Evolutionary conservation across 352 stramenopile species (phyloP).

Genomic region (Globisporangium uncinulatum): DNA sequence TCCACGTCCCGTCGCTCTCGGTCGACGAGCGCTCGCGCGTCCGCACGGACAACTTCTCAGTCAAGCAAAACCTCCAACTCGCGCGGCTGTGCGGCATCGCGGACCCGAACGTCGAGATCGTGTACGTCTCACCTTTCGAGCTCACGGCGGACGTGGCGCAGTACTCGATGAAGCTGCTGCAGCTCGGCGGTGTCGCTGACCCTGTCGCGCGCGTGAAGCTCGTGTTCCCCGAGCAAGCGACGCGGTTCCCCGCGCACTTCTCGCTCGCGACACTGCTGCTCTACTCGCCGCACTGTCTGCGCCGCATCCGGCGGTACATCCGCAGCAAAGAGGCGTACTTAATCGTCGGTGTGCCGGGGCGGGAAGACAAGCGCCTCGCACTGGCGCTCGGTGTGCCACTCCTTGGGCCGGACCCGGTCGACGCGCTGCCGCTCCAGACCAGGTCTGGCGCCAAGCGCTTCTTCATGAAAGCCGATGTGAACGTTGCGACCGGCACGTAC

Average conservation of each 20-base stretch:
- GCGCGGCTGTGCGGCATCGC: conserved; percentile 60
- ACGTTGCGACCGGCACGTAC: conserved; percentile 79
- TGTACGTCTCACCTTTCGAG: conserved; percentile 87
- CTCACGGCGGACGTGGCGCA: conserved; percentile 66
- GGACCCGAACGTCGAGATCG: conserved; percentile 74
- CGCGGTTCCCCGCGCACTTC: conserved; percentile 75
- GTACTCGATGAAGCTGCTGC: conserved; percentile 83
- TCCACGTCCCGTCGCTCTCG: conserved; percentile 83
- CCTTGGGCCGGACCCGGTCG: conserved; percentile 49
- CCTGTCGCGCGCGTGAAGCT: conserved; percentile 67
- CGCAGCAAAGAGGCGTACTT: conserved; percentile 67
- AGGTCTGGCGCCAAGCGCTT: conserved; percentile 76
- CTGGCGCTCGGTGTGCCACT: conserved; percentile 74
- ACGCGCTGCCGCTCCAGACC: conserved; percentile 51
- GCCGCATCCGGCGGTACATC: conserved; percentile 53
- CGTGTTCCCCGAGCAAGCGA: conserved; percentile 76
- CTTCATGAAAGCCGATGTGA: conserved; percentile 83
- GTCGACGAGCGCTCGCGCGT: conserved; percentile 64
- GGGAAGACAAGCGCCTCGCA: conserved; percentile 77
- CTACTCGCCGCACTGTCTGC: conserved; percentile 80
- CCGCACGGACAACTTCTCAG: conserved; percentile 53
- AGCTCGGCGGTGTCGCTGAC: conserved; percentile 64
- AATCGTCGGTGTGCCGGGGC: conserved; percentile 62
- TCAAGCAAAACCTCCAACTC: conserved; percentile 83
- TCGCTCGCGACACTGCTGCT: conserved; percentile 76